Base-by-base conservation (phyloP, 345 rosid genomes). In the Salix arbutifolia region DNA sequence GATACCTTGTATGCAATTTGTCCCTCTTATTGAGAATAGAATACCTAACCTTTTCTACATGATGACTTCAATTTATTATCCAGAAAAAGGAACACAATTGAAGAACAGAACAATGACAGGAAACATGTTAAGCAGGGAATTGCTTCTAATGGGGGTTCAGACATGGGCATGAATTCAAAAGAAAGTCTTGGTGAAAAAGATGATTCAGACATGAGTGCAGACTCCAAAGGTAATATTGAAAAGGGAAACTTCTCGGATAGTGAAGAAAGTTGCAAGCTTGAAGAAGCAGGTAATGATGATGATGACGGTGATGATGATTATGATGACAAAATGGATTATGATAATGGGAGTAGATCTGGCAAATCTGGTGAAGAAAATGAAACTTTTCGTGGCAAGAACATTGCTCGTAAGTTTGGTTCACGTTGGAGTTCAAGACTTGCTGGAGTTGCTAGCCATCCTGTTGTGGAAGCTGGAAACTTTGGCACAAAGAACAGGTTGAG, bases 401-500 rank as follows among this genome's bases (percentile, higher is more conserved):
- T 44, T 68, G 68, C 25, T 62, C 46, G 61, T 67, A 86, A 83
- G 69, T 25, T 48, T 65, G 83, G 85, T 73, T 73, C 77, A 0
- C 76, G 78, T 33, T 56, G 78, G 80, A 84, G 85, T 67, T 69
- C 64, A 65, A 84, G 87, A 75, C 72, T 83, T 73, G 82, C 87
- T 31, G 84, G 83, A 72, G 78, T 10, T 40, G 56, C 78, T 69
- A 48, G 44, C 69, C 80, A 71, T 71, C 78, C 74, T 50, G 85
- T 4, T 30, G 65, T 28, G 46, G 83, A 85, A 82, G 79, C 79
- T 21, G 70, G 77, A 76, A 85, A 71, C 77, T 50, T 78, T 74
- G 80, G 81, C 67, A 68, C 85, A 33, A 88, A 83, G 83, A 86
- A 80, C 53, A 83, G 84, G 74, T 68, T 83, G 82, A 85, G 94